phyloP scores from a whole-genome alignment of 192 early-diverging fungal genomes.

The Jimgerdemannia flammicorona region DNA sequence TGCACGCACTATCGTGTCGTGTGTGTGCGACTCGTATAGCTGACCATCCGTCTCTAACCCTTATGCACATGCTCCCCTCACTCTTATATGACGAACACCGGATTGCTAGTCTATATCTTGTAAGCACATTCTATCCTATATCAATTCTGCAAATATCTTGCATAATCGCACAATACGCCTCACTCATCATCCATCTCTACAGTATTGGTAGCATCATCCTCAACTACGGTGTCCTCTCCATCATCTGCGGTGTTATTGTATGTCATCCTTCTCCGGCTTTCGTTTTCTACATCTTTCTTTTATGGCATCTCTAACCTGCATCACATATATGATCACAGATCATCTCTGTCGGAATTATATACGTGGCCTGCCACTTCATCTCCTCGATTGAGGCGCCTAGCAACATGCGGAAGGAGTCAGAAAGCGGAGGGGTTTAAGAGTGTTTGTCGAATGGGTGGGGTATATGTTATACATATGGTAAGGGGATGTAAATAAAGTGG shows the following conservation, averaged over 20 bases:
- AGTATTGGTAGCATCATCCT: slow-evolving; percentile 27
- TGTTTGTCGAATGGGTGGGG: too few species aligned
- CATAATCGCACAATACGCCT: too few species aligned
- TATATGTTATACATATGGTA: too few species aligned
- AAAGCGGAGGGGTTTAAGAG: too few species aligned
- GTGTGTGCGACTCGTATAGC: too few species aligned
- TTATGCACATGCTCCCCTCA: too few species aligned
- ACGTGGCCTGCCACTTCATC: slow-evolving; percentile 16
- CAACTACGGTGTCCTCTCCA: slow-evolving; percentile 3
- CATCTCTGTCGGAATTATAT: slow-evolving; percentile 19
- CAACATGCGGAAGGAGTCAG: slow-evolving; percentile 17
- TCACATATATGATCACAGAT: slow-evolving; percentile 7
- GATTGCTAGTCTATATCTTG: slow-evolving; percentile 25
- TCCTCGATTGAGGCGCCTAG: slow-evolving; percentile 14
- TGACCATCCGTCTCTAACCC: too few species aligned
- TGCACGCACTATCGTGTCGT: slow-evolving; percentile 1
- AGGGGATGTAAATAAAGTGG: too few species aligned
- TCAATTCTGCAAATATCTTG: not conserved
- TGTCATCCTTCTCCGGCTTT: not conserved
- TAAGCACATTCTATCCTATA: slow-evolving; percentile 6
- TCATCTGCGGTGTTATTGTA: slow-evolving; percentile 29
- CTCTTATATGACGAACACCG: too few species aligned
- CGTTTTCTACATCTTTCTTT: too few species aligned
- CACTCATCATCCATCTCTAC: not conserved
- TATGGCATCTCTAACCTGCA: not conserved